Base-by-base conservation (phyloP, 805 yeast species). In the Candida oleophila region DNA sequence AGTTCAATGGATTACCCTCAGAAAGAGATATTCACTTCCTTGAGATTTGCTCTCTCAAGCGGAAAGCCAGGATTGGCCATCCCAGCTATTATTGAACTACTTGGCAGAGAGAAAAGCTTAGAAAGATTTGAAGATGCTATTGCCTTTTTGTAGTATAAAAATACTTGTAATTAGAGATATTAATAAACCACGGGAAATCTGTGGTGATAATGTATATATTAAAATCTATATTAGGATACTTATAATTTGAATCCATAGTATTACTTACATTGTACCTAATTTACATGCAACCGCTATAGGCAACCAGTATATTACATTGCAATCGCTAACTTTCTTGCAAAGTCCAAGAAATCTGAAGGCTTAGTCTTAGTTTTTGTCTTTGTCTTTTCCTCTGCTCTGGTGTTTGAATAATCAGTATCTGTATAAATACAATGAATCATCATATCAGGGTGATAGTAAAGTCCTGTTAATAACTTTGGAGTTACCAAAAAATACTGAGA, bases 401-500 rank as follows among this genome's bases (percentile, higher is more conserved):
- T 14, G 12, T 12, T 19, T 19, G 19, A 36, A 16, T 45, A 28
- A 19, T 42, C 11, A 7, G 39, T 16, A 36, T 76, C 76, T 1
- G 75, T 69, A 43, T 64, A 71, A 38, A 92, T 90, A 69, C 96
- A 88, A 62, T 88, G 95, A 3, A 92, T 80, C 49, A 83, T 79
- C 96, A 92, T 89, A 48, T 80, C 80, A 15, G 80, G 80, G 53
- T 87, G 87, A 60, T 89, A 90, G 55, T 82, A 80, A 42, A 94
- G 69, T 38, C 85, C 84, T 0, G 94, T 83, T 50, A 92, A 71
- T 48, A 92, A 71, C 65, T 94, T 94, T 0, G 99, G 99, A 0
- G 98, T 94, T 36, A 94, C 88, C 60, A 94, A 73, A 60, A 94
- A 90, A 61, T 90, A 92, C 60, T 94, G 99, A 2, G 95, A 82